Evolutionary conservation across 2,329 filamentous ascomycete species (phyloP).

Genomic region (Colletotrichum magnum): DNA sequence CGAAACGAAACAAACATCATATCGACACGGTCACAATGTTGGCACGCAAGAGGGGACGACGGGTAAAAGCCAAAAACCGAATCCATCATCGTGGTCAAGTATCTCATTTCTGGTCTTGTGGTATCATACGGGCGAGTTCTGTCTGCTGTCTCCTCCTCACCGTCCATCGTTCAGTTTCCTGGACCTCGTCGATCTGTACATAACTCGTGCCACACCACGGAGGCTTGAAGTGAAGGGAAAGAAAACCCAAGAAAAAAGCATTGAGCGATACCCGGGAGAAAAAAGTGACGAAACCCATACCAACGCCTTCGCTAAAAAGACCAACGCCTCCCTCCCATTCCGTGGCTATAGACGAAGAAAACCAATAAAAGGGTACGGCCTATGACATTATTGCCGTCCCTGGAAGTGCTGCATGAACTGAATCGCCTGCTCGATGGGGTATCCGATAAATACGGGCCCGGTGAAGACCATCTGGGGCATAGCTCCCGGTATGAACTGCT

Average conservation of each 20-base stretch:
- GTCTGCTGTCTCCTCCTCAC: constrained; percentile 30
- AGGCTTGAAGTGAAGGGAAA: neutral
- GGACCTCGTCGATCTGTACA: constrained; percentile 23
- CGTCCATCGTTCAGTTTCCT: constrained; percentile 19
- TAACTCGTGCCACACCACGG: constrained; percentile 22
- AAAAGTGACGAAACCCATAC: constrained; percentile 18
- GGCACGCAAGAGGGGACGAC: neutral
- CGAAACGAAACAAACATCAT: neutral
- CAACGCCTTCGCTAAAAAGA: constrained; percentile 37
- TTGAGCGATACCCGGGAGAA: neutral
- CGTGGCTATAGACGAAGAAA: constrained; percentile 14
- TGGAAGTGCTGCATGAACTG: constrained; percentile 77
- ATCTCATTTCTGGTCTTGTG: constrained; percentile 37
- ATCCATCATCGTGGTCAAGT: constrained; percentile 20
- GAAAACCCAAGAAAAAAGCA: neutral
- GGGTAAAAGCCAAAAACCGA: neutral
- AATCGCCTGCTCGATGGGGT: constrained; percentile 86
- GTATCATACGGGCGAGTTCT: constrained; percentile 37
- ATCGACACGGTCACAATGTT: neutral
- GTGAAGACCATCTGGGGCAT: constrained; percentile 86
- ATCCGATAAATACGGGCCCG: constrained; percentile 94
- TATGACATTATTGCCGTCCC: constrained; percentile 43
- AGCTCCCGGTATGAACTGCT: constrained; percentile 46
- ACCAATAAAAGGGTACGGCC: constrained; percentile 12
- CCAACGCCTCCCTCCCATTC: constrained; percentile 15